phyloP scores from a whole-genome alignment of 2,329 filamentous ascomycete genomes.

The Ophiostoma sp. region DNA sequence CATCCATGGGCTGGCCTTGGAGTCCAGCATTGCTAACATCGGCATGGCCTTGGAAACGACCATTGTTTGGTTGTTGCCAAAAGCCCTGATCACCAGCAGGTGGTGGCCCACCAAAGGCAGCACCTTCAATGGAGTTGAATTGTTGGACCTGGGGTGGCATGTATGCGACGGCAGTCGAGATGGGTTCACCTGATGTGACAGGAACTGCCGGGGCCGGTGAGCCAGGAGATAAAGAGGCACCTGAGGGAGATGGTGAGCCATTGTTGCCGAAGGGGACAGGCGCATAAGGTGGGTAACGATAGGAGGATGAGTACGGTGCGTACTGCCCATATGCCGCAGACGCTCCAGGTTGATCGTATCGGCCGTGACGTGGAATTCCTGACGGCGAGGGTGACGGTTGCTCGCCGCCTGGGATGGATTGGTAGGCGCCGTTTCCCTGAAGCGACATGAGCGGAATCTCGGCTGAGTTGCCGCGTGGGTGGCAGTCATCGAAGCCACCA shows the following conservation, averaged over 20 bases:
- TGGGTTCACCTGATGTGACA: not conserved
- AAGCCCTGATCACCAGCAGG: not conserved
- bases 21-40: not conserved
- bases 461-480: not conserved
- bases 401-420: conserved; percentile 9
- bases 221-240: conserved; percentile 12
- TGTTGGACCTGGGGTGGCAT: not conserved
- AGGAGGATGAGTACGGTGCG: not conserved
- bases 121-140: not conserved
- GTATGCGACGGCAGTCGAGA: not conserved
- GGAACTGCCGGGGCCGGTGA: not conserved
- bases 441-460: conserved; percentile 9
- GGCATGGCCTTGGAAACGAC: not conserved
- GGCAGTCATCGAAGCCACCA: not conserved
- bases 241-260: conserved; percentile 7
- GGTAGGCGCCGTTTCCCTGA: not conserved
- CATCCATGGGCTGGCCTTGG: not conserved
- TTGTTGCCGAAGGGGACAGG: not conserved
- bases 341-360: not conserved
- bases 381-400: not conserved
- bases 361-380: not conserved
- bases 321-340: not conserved
- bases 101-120: not conserved
- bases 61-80: not conserved
- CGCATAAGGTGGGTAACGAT: not conserved